A percentile compares a stretch with the other conserved stretches of the same genome.
phyloP scores from a whole-genome alignment of 306 rosid species.

The Purshia tridentata region DNA sequence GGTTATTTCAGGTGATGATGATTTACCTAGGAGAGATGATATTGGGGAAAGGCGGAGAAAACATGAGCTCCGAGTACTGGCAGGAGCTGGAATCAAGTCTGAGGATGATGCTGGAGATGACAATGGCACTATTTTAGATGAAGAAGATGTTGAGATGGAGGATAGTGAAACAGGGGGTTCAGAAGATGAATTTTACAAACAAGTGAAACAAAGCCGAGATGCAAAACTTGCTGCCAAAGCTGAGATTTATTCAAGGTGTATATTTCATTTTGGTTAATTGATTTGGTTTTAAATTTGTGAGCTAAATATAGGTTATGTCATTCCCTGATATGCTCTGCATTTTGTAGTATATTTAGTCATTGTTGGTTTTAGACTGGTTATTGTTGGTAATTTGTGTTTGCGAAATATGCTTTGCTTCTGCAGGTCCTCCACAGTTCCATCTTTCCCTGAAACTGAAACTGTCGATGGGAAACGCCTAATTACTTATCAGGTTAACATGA shows the following conservation, averaged over 20 bases:
- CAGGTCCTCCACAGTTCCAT: conserved; percentile 45
- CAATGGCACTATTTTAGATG: conserved; percentile 30
- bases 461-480: conserved; percentile 73
- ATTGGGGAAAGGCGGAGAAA: conserved; percentile 71
- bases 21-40: conserved; percentile 76
- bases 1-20: conserved; percentile 92
- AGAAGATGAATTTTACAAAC: conserved; percentile 65
- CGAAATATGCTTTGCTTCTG: conserved; percentile 8
- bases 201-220: conserved; percentile 51
- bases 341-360: neutral
- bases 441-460: conserved; percentile 55
- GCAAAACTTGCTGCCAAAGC: conserved; percentile 68
- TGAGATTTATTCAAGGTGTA: conserved; percentile 53
- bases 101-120: conserved; percentile 49
- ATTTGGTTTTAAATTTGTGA: neutral
- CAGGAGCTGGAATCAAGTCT: conserved; percentile 58
- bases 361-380: neutral
- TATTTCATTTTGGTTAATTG: conserved; percentile 4
- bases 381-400: neutral
- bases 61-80: conserved; percentile 62
- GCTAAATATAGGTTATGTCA: neutral
- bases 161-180: conserved; percentile 48
- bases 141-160: conserved; percentile 37
- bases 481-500: conserved; percentile 49
- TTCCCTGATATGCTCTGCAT: neutral